These are phyloP conservation scores for Phialemoniopsis sp. DNA, from an alignment of 2,329 filamentous ascomycete genomes.

Conservation along the genomic window DNA sequence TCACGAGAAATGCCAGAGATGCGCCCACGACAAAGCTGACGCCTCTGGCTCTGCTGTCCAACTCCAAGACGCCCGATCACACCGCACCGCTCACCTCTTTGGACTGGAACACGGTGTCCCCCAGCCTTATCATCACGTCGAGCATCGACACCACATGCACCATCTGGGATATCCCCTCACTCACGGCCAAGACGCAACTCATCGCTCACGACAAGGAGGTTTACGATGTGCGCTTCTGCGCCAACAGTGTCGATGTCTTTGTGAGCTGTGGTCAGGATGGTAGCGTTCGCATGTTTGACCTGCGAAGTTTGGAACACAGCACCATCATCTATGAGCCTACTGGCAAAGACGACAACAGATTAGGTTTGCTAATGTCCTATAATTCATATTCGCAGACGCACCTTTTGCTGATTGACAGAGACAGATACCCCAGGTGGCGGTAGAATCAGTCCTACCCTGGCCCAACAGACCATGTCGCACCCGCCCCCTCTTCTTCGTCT, in stretches of 20 bases:
- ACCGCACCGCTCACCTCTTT: constrained; percentile 93
- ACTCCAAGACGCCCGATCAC: constrained; percentile 97
- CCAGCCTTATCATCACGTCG: constrained; percentile 95
- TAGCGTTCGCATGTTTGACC: constrained; percentile 97
- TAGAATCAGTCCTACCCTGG: constrained; percentile 68
- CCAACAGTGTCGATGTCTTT: constrained; percentile 97
- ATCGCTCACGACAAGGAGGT: constrained; percentile 99
- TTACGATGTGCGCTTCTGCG: constrained; percentile 96
- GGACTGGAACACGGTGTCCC: constrained; percentile 97
- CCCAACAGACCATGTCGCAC: constrained; percentile 72
- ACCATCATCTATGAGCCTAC: constrained; percentile 99
- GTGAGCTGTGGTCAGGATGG: constrained; percentile 97
- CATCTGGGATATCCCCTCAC: constrained; percentile 97
- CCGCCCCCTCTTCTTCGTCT: constrained; percentile 75
- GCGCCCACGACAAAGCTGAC: constrained; percentile 74
- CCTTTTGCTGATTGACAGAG: no score
- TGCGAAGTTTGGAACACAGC: constrained; percentile 92
- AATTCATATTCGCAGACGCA: no score
- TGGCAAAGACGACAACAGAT: constrained; percentile 63
- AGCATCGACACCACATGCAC: constrained; percentile 99
- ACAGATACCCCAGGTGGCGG: constrained; percentile 53
- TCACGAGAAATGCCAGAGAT: constrained; percentile 58
- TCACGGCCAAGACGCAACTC: constrained; percentile 96
- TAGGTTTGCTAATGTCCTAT: no score
- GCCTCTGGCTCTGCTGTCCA: constrained; percentile 86